These are phyloP conservation scores for Sugiyamaella smithiae DNA, from an alignment of 805 yeast genomes.

Conservation along the genomic window DNA sequence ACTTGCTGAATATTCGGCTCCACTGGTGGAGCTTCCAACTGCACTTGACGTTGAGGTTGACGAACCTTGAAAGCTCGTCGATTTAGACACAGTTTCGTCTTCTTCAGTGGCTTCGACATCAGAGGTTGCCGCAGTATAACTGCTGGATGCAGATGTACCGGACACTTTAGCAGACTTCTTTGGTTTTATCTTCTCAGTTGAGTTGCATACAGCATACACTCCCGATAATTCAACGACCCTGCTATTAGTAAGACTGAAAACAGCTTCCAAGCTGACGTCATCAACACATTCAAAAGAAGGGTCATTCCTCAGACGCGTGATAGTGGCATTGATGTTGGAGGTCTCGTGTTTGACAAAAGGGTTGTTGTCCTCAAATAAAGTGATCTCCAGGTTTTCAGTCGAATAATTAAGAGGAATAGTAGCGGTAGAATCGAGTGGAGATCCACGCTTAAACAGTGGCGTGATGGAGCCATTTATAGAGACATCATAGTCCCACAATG, in stretches of 20 bases:
- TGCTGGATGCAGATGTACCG: background rate
- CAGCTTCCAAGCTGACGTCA: slow-evolving; percentile 16
- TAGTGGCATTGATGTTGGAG: slow-evolving; percentile 23
- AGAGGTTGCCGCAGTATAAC: slow-evolving; percentile 12
- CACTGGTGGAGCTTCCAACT: background rate
- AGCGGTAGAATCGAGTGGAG: slow-evolving; percentile 36
- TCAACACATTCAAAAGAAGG: slow-evolving; percentile 15
- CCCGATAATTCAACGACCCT: slow-evolving; percentile 20
- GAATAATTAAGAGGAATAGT: slow-evolving; percentile 36
- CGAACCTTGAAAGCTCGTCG: background rate
- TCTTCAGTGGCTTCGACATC: slow-evolving; percentile 9
- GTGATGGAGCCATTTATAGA: slow-evolving; percentile 27
- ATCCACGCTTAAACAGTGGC: slow-evolving; percentile 48
- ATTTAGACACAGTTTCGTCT: background rate
- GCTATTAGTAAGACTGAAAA: slow-evolving; percentile 19
- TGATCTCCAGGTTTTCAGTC: slow-evolving; percentile 34
- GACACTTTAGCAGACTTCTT: slow-evolving; percentile 8
- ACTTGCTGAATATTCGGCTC: slow-evolving; percentile 7
- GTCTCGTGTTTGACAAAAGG: slow-evolving; percentile 33
- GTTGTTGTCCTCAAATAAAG: slow-evolving; percentile 40
- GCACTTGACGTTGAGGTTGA: background rate
- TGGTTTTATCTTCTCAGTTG: slow-evolving; percentile 1
- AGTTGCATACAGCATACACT: slow-evolving; percentile 13
- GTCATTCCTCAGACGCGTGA: slow-evolving; percentile 30
- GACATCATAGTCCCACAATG: slow-evolving; percentile 49